Evolutionary conservation across 345 rosid genomes (phyloP).

Genomic region (Eucalyptus paniculata): DNA sequence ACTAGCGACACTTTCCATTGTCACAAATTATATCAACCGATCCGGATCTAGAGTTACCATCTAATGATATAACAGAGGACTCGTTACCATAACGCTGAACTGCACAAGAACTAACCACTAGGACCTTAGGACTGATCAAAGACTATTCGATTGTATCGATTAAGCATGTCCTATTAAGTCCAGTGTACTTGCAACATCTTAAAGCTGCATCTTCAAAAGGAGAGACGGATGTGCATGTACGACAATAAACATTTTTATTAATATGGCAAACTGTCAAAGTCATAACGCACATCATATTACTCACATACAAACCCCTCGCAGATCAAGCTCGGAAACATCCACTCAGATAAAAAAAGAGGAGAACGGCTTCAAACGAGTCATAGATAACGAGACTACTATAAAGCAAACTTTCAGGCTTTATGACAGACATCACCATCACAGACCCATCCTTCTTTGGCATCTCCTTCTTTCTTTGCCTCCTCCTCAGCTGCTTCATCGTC

Average conservation of each 20-base stretch:
- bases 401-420: background rate
- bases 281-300: background rate
- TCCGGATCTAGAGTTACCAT: background rate
- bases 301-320: background rate
- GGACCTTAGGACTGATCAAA: background rate
- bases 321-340: background rate
- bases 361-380: background rate
- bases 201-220: background rate
- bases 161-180: background rate
- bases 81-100: background rate
- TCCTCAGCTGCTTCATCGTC: background rate
- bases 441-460: conserved; percentile 28
- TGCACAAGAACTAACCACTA: background rate
- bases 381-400: conserved; percentile 7
- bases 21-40: background rate
- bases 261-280: background rate
- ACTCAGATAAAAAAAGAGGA: background rate
- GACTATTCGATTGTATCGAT: background rate
- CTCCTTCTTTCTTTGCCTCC: background rate
- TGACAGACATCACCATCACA: background rate
- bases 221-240: background rate
- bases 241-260: background rate
- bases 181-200: background rate
- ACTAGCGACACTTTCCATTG: background rate
- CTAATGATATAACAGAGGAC: background rate